Percentiles rank a stretch among this genome's conserved stretches.
Evolutionary conservation across 257 asterid genomes (phyloP).

Genomic region (Lycium ferocissimum): DNA sequence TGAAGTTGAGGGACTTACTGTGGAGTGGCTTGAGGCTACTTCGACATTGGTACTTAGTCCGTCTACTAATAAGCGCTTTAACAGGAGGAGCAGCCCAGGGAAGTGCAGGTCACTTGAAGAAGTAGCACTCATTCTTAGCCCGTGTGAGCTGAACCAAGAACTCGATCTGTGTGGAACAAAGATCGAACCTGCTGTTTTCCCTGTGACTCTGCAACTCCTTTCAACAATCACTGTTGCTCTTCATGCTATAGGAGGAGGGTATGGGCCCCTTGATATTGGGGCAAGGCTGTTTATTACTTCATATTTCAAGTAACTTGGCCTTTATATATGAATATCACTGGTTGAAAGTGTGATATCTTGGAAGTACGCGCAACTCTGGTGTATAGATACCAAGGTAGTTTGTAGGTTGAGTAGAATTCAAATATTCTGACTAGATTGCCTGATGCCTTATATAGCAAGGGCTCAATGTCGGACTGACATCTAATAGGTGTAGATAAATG

Average conservation of each 20-base stretch:
- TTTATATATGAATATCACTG: not conserved
- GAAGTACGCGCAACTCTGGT: not conserved
- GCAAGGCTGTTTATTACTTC: conserved; percentile 73
- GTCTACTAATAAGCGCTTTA: conserved; percentile 49
- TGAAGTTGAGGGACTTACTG: conserved; percentile 76
- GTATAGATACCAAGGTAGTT: conserved; percentile 14
- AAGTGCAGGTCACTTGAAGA: conserved; percentile 65
- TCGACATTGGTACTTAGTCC: conserved; percentile 69
- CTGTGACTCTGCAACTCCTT: conserved; percentile 67
- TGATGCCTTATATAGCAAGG: conserved; percentile 7
- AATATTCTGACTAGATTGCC: not conserved
- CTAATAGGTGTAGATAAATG: conserved; percentile 22
- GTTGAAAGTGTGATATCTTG: conserved; percentile 24
- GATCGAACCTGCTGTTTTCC: conserved; percentile 70
- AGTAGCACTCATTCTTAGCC: conserved; percentile 61
- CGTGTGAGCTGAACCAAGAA: conserved; percentile 47
- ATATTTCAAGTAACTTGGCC: conserved; percentile 45
- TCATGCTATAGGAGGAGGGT: conserved; percentile 82
- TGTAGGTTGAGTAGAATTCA: conserved; percentile 17
- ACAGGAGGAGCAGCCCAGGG: conserved; percentile 58
- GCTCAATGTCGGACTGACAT: conserved; percentile 5
- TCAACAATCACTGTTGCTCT: conserved; percentile 73
- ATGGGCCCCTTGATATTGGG: conserved; percentile 78
- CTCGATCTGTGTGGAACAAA: conserved; percentile 14
- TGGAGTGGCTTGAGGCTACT: conserved; percentile 86